Evolutionary conservation across 2,329 filamentous ascomycete genomes (phyloP).

Genomic region (Apiospora koreana): DNA sequence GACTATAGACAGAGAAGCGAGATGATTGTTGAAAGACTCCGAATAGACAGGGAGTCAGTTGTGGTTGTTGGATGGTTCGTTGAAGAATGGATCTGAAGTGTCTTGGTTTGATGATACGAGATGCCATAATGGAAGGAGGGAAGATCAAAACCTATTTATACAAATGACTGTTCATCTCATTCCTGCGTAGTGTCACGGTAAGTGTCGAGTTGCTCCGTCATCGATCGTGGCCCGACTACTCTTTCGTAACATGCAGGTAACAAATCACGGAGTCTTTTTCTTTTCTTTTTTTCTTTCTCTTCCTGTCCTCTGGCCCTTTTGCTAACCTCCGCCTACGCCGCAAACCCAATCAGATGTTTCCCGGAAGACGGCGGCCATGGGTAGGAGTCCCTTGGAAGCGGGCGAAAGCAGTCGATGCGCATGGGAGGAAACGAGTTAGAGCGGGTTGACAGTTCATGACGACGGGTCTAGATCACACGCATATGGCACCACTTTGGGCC

Average conservation of each 20-base stretch:
- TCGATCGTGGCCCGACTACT: neutral
- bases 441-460: neutral
- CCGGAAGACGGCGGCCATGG: slow-evolving; percentile 3
- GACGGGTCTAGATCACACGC: neutral
- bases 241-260: neutral
- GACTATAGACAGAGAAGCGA: neutral
- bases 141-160: slow-evolving; percentile 5
- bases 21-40: neutral
- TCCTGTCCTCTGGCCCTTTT: neutral
- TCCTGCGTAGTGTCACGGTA: neutral
- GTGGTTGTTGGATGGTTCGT: neutral
- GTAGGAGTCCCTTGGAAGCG: neutral
- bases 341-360: neutral
- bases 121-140: neutral
- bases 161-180: slow-evolving; percentile 7
- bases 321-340: neutral
- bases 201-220: neutral
- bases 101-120: neutral
- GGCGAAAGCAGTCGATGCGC: neutral
- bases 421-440: neutral
- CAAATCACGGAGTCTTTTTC: neutral
- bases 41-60: neutral
- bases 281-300: neutral
- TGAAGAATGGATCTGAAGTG: neutral
- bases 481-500: slow-evolving; percentile 2